Percentiles rank a stretch among this genome's conserved stretches.
Evolutionary conservation across 192 early-diverging fungal species (phyloP).

Genomic region (Gamsiella multidivaricata): DNA sequence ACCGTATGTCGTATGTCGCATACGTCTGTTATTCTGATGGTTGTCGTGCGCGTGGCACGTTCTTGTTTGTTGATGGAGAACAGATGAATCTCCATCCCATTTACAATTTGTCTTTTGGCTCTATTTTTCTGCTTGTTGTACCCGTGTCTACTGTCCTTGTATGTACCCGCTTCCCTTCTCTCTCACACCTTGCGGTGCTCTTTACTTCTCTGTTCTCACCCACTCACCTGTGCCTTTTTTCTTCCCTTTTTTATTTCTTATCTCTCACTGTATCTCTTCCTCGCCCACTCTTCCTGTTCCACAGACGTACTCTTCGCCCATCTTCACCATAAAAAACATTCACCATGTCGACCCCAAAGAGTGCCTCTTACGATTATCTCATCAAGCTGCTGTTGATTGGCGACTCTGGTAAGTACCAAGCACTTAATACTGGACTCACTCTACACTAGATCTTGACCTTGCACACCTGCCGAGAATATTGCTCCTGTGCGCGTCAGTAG

Average conservation of each 20-base stretch:
- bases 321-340: not conserved
- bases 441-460: not conserved
- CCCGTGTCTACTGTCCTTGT: too few species aligned
- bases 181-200: too few species aligned
- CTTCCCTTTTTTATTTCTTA: not conserved
- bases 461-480: too few species aligned
- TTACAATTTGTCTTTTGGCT: too few species aligned
- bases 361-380: conserved; percentile 98
- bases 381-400: conserved; percentile 99
- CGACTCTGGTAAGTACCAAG: conserved; percentile 87
- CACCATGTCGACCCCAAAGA: conserved; percentile 83
- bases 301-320: too few species aligned
- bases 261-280: not conserved
- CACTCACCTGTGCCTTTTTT: not conserved
- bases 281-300: too few species aligned
- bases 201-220: too few species aligned
- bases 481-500: too few species aligned
- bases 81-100: too few species aligned
- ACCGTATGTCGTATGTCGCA: not conserved
- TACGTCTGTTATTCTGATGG: not conserved
- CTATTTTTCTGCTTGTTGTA: too few species aligned
- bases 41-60: conserved; percentile 3
- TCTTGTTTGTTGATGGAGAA: not conserved
- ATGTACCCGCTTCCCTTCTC: too few species aligned
- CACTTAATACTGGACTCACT: not conserved